Evolutionary conservation across 225 moss, liverwort and hornwort species (phyloP).

Genomic region (Sphagnum tenellum): DNA sequence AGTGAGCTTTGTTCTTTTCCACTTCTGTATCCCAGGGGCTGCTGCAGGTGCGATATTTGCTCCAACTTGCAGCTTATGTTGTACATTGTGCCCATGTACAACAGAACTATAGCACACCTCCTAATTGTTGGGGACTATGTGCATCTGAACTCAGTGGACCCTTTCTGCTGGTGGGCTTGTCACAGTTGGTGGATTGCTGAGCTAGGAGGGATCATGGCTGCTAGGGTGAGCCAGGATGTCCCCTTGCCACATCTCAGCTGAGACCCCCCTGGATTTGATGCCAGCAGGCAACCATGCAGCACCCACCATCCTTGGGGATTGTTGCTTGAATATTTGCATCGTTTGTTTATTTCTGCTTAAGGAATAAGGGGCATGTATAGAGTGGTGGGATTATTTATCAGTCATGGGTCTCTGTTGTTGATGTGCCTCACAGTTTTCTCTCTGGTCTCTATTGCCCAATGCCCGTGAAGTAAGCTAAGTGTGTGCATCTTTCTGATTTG

Average conservation of each 20-base stretch:
- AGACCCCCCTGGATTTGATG: slow-evolving; percentile 77
- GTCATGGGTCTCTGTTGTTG: too few relatives aligned
- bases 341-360: slow-evolving; percentile 1
- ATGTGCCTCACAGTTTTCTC: too few relatives aligned
- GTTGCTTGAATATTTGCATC: slow-evolving; percentile 46
- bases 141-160: slow-evolving; percentile 72
- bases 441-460: too few relatives aligned
- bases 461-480: too few relatives aligned
- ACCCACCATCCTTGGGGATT: slow-evolving; percentile 93
- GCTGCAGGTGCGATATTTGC: slow-evolving; percentile 99
- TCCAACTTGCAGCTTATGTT: slow-evolving; percentile 99
- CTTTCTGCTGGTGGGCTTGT: slow-evolving; percentile 73
- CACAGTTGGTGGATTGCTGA: slow-evolving; percentile 96
- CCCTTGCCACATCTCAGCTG: slow-evolving; percentile 65
- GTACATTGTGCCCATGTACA: slow-evolving; percentile 98
- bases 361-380: too few relatives aligned
- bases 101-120: slow-evolving; percentile 92
- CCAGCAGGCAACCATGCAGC: slow-evolving; percentile 99
- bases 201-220: slow-evolving; percentile 54
- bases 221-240: slow-evolving; percentile 74
- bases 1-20: too few relatives aligned
- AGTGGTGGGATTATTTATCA: too few relatives aligned
- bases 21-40: slow-evolving; percentile 90
- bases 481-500: slow-evolving; percentile 5
- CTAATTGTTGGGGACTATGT: slow-evolving; percentile 88